phyloP scores from a whole-genome alignment of 805 yeast species.

The Tetrapisispora pingtungensis region DNA sequence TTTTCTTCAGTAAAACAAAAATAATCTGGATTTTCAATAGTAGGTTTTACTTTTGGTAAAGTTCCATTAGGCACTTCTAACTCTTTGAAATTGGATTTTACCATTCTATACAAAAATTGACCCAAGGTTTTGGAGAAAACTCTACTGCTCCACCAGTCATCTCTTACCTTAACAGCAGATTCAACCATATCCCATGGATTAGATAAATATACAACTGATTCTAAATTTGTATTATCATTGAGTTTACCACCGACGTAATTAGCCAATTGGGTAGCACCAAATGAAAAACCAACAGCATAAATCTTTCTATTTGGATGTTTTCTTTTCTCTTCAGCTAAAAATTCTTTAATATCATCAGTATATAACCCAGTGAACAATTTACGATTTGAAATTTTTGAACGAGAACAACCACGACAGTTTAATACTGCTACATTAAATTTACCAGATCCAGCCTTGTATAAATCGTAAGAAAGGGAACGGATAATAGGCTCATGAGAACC shows the following conservation, averaged over 20 bases:
- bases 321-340: constrained; percentile 38
- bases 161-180: constrained; percentile 36
- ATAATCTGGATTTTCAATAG: constrained; percentile 14
- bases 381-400: constrained; percentile 60
- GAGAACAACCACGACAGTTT: constrained; percentile 66
- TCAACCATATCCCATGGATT: constrained; percentile 65
- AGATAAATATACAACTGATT: constrained; percentile 50
- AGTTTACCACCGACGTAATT: constrained; percentile 62
- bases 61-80: constrained; percentile 22
- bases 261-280: constrained; percentile 58
- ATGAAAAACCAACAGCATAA: constrained; percentile 55
- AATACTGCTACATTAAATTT: constrained; percentile 49
- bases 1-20: constrained; percentile 27
- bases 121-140: constrained; percentile 37
- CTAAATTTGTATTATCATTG: constrained; percentile 31
- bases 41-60: constrained; percentile 12
- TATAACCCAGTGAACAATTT: constrained; percentile 54
- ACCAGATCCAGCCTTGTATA: constrained; percentile 31
- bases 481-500: constrained; percentile 69
- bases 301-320: constrained; percentile 52
- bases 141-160: constrained; percentile 31
- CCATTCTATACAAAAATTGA: constrained; percentile 33
- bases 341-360: constrained; percentile 57
- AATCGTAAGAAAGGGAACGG: constrained; percentile 39
- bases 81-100: constrained; percentile 36